phyloP scores from a whole-genome alignment of 2,329 filamentous ascomycete species.

The Decorospora gaudefroyi region DNA sequence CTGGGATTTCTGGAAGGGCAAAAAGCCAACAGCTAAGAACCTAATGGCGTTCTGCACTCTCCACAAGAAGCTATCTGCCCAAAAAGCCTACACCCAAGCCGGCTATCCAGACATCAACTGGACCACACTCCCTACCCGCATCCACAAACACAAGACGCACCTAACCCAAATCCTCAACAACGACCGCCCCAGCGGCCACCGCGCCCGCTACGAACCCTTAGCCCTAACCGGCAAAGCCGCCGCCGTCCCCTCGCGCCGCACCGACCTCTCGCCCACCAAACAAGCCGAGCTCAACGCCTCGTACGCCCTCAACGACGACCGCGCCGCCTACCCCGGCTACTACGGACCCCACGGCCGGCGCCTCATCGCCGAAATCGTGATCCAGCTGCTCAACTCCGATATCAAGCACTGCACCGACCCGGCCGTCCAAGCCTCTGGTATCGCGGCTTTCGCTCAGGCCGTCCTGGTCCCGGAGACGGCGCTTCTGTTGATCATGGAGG shows the following conservation, averaged over 20 bases:
- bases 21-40: constrained; percentile 52
- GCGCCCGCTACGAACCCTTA: constrained; percentile 28
- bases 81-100: constrained; percentile 54
- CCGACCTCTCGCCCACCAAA: constrained; percentile 50
- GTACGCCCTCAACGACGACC: constrained; percentile 26
- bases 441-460: constrained; percentile 45
- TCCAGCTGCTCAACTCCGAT: constrained; percentile 29
- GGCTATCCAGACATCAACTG: constrained; percentile 76
- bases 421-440: constrained; percentile 37
- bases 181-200: constrained; percentile 17
- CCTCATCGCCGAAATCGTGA: constrained; percentile 63
- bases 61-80: constrained; percentile 41
- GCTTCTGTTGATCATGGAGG: constrained; percentile 61
- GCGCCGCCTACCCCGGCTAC: constrained; percentile 62
- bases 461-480: constrained; percentile 73
- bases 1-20: constrained; percentile 47
- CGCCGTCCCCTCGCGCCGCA: constrained; percentile 43
- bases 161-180: constrained; percentile 65
- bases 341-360: constrained; percentile 77
- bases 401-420: constrained; percentile 36
- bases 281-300: constrained; percentile 38
- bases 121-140: constrained; percentile 62
- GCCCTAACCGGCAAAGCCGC: constrained; percentile 35
- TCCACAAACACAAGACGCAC: constrained; percentile 59
- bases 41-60: constrained; percentile 53